These are phyloP conservation scores for Annona cherimola DNA, from an alignment of 164 flowering plant species.

Conservation along the genomic window DNA sequence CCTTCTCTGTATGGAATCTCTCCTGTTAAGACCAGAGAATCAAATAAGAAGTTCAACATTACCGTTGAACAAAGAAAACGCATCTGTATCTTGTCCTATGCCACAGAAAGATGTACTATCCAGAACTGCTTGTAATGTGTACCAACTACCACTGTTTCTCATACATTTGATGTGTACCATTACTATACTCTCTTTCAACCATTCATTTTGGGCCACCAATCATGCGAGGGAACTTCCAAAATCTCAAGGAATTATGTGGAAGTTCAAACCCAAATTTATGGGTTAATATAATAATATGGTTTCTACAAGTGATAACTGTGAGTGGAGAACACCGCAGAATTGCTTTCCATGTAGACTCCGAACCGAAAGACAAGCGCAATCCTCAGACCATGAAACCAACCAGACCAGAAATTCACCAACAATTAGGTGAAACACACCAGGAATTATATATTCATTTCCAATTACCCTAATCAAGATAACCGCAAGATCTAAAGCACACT, in stretches of 20 bases:
- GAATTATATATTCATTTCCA: neutral
- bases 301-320: too few species aligned
- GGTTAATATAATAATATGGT: too few species aligned
- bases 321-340: too few species aligned
- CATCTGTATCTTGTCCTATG: neutral
- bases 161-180: neutral
- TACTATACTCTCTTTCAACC: neutral
- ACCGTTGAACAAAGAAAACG: neutral
- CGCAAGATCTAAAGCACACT: neutral
- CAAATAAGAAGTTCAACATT: neutral
- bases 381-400: neutral
- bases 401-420: neutral
- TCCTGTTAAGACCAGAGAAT: constrained; percentile 33
- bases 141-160: neutral
- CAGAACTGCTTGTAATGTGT: neutral
- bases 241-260: neutral
- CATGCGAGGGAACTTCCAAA: neutral
- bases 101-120: neutral
- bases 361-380: too few species aligned
- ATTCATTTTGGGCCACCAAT: neutral
- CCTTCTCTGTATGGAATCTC: constrained; percentile 96
- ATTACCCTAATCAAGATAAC: neutral
- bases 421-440: neutral
- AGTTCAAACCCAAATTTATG: neutral
- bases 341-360: too few species aligned